Conservation (phyloP, 345 rosid genomes). For the Viola odorata region DNA sequence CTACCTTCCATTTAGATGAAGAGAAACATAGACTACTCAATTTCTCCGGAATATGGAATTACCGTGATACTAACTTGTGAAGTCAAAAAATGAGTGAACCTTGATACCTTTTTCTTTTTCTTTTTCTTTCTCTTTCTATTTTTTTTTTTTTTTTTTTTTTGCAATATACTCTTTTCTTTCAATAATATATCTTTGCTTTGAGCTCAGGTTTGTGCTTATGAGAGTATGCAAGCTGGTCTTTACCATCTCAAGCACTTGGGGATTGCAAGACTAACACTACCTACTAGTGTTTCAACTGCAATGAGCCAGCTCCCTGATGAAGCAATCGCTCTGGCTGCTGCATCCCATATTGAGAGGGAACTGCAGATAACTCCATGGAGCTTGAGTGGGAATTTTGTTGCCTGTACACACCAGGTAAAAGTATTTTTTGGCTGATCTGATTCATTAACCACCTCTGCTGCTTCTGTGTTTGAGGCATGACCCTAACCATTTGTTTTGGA, state of each 20-base stretch:
- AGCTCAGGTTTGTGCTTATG: slow-evolving; percentile 80
- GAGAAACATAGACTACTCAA: no score
- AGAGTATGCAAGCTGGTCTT: slow-evolving; percentile 95
- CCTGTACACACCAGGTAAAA: slow-evolving; percentile 84
- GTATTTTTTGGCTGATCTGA: slow-evolving; percentile 5
- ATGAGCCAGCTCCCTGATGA: slow-evolving; percentile 91
- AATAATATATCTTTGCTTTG: background rate
- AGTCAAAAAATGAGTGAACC: no score
- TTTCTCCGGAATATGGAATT: no score
- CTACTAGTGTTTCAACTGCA: slow-evolving; percentile 72
- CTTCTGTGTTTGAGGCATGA: background rate
- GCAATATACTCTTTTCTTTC: background rate
- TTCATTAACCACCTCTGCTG: background rate
- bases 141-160: no score
- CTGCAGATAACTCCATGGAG: slow-evolving; percentile 96
- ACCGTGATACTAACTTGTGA: no score
- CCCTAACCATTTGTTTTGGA: background rate
- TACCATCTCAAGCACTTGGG: slow-evolving; percentile 92
- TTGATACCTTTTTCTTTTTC: no score
- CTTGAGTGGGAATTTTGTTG: slow-evolving; percentile 88
- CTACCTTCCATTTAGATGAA: no score
- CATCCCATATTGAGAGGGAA: slow-evolving; percentile 94
- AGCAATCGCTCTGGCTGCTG: slow-evolving; percentile 97
- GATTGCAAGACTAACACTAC: slow-evolving; percentile 65
- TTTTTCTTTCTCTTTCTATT: no score